phyloP scores from a whole-genome alignment of 2,329 filamentous ascomycete species.

The Fusarium miscanthi region DNA sequence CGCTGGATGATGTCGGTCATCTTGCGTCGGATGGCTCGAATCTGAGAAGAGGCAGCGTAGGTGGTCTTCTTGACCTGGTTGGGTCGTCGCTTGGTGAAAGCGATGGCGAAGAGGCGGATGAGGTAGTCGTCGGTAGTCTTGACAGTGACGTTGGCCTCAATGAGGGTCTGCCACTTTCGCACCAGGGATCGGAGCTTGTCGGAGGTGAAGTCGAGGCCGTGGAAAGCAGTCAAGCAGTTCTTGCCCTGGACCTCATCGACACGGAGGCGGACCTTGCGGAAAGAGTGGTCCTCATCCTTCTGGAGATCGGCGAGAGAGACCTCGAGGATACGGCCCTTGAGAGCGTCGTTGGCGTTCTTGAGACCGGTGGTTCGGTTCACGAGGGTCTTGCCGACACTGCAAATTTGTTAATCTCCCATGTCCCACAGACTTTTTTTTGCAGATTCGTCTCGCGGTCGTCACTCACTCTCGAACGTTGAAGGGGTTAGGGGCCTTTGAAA shows the following conservation, averaged over 20 bases:
- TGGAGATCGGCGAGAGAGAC: constrained; percentile 98
- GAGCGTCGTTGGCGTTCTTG: constrained; percentile 99
- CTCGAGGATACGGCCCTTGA: constrained; percentile 99
- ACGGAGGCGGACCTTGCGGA: constrained; percentile 99
- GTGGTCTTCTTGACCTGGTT: constrained; percentile 99
- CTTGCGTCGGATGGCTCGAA: constrained; percentile 98
- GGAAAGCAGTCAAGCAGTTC: constrained; percentile 99
- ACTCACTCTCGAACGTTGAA: constrained; percentile 97
- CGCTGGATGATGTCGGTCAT: constrained; percentile 99
- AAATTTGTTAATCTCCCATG: constrained; percentile 39
- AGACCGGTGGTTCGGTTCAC: constrained; percentile 99
- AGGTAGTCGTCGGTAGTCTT: constrained; percentile 99
- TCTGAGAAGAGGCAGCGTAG: constrained; percentile 96
- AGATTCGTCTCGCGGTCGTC: constrained; percentile 38
- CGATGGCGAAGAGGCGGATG: constrained; percentile 97
- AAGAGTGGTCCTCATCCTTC: constrained; percentile 99
- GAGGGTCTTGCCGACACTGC: constrained; percentile 98
- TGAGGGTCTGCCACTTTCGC: constrained; percentile 99
- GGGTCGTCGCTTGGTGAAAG: constrained; percentile 98
- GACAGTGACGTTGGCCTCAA: constrained; percentile 99
- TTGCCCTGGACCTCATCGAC: constrained; percentile 99
- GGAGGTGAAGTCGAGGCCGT: constrained; percentile 99
- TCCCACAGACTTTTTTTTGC: constrained; percentile 21
- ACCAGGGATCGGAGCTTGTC: constrained; percentile 99
- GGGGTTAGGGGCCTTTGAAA: constrained; percentile 83